Evolutionary conservation across 495 filamentous ascomycete genomes (phyloP).

Genomic region (Pyrenopolyporus hunteri): DNA sequence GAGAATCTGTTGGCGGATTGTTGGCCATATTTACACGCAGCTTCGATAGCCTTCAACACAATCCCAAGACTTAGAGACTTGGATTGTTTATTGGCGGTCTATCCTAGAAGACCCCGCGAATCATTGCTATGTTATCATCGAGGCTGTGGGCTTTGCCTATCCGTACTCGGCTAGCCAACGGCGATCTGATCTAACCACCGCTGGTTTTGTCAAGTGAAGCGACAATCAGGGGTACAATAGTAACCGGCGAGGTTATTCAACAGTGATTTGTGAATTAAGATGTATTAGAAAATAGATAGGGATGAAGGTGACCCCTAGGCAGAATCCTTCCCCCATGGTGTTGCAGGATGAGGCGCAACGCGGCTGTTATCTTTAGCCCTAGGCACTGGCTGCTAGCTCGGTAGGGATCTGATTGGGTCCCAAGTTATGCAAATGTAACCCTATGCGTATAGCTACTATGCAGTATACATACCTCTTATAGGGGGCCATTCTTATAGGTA

Average conservation of each 20-base stretch:
- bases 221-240: too few relatives aligned
- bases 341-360: constrained; percentile 1
- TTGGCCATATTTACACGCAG: constrained; percentile 13
- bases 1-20: constrained; percentile 1
- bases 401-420: constrained; percentile 26
- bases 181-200: not conserved
- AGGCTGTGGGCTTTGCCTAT: not conserved
- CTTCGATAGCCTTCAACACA: constrained; percentile 4
- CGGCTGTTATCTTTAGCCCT: constrained; percentile 12
- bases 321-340: not conserved
- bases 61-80: not conserved
- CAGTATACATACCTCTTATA: too few relatives aligned
- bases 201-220: too few relatives aligned
- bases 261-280: too few relatives aligned
- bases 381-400: constrained; percentile 2
- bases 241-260: too few relatives aligned
- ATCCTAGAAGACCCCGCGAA: not conserved
- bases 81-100: not conserved
- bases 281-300: too few relatives aligned
- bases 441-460: not conserved
- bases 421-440: constrained; percentile 20
- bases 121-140: constrained; percentile 4
- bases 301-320: too few relatives aligned
- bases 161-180: constrained; percentile 2
- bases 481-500: too few relatives aligned